Evolutionary conservation across 192 early-diverging fungal species (phyloP), one percentile per base, ranked within the genome.

Genomic region (Gigaspora rosea): DNA sequence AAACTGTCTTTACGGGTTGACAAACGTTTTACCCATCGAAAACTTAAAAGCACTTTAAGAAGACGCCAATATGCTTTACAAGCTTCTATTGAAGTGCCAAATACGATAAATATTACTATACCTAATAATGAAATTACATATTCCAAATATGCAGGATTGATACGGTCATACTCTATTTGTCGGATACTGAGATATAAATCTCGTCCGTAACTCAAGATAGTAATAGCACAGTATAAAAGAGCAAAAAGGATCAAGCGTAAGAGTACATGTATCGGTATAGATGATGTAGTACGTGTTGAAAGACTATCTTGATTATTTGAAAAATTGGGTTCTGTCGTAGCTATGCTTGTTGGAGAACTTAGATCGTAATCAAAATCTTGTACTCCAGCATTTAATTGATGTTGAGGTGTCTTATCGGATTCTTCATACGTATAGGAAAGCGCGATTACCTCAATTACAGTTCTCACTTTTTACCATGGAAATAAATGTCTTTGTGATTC

Each of bases 81-180:
- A 13, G 73, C 73, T 64, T 75, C 59, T 32, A 41, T 35, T 48
- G 61, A 75, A 20, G 73, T 75, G 6, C 73, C 73, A 75, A 75
- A 64, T 48, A 75, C 48, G 18, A 75, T 4, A 22, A 61, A 64
- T 11, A 62, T 48, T 35, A 75, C 8, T 54, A 75, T 75, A 12
- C 73, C 61, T 41, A 75, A 75, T 33, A 59, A 75, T 61, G 61
- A 58, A 50, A 63, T 64, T 20, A 75, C 15, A 63, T 75, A 75
- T 47, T 63, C 61, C 8, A 51, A 20, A 51, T 48, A 75, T 13
- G 22, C 15, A 20, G 73, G 73, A 4, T 66, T 61, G 33, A 63
- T 12, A 64, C 50, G 16, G 0, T 63, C 62, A 50, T 48, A 11
- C 8, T 10, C 10, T 57, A 6, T 11, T 33, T 16, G 11, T 10